phyloP scores from a whole-genome alignment of 345 rosid genomes.

The Cochlearia excelsa region DNA sequence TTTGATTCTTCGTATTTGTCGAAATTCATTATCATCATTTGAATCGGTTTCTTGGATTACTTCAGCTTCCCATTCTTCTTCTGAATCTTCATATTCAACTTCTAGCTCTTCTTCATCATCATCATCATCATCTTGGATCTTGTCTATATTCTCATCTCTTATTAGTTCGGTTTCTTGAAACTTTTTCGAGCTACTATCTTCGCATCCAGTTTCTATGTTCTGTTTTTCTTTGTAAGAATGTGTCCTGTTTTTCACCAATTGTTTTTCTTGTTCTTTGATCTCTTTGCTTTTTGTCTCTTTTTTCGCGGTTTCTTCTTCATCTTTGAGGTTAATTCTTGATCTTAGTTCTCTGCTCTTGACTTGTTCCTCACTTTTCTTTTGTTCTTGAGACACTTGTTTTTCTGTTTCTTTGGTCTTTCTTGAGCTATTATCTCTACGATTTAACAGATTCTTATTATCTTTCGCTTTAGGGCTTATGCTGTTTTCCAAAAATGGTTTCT shows the following conservation, averaged over 20 bases:
- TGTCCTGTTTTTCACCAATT: conserved; percentile 2
- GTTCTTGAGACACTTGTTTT: conserved; percentile 7
- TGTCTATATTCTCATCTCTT: conserved; percentile 9
- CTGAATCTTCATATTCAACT: conserved; percentile 29
- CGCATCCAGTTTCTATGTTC: not conserved
- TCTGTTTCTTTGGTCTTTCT: not conserved
- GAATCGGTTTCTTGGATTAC: conserved; percentile 24
- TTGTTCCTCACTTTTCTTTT: conserved; percentile 5
- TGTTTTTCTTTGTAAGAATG: not conserved
- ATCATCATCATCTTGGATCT: conserved; percentile 22
- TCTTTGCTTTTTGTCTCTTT: not conserved
- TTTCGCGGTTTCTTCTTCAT: conserved; percentile 3
- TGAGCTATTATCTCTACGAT: conserved; percentile 10
- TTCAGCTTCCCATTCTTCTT: conserved; percentile 37
- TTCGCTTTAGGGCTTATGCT: not conserved
- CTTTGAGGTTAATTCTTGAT: conserved; percentile 1
- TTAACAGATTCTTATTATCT: not conserved
- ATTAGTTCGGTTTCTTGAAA: too few species aligned
- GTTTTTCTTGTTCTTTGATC: conserved; percentile 19
- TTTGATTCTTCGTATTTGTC: conserved; percentile 24
- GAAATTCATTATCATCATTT: conserved; percentile 25
- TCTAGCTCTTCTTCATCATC: conserved; percentile 26
- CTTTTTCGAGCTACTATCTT: too few species aligned
- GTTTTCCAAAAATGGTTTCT: not conserved
- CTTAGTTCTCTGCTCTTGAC: not conserved